Conservation (phyloP, 768 basidiomycete genomes). For the Neoboletus brunneissimus region DNA sequence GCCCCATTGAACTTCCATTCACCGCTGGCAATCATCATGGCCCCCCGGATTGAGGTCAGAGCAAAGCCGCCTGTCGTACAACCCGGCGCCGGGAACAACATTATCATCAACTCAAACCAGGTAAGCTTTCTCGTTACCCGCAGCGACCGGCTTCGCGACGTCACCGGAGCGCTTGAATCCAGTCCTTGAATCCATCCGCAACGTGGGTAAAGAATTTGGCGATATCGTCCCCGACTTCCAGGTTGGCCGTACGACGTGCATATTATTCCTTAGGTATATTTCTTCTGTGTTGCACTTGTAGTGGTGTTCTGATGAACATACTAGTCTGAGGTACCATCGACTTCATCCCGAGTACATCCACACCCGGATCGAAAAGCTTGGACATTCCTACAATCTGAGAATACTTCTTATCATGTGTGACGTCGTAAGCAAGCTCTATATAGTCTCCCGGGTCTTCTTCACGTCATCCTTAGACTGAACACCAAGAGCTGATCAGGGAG, state of each 20-base stretch:
- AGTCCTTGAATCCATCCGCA: constrained; percentile 80
- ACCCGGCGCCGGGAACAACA: constrained; percentile 61
- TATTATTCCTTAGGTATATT: constrained; percentile 81
- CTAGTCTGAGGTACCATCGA: constrained; percentile 88
- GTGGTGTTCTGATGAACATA: background rate
- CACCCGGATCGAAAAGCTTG: constrained; percentile 83
- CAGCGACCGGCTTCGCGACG: background rate
- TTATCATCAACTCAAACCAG: constrained; percentile 62
- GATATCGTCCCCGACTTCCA: constrained; percentile 95
- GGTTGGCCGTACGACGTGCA: constrained; percentile 90
- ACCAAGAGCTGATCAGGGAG: constrained; percentile 88
- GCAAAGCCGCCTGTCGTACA: constrained; percentile 55
- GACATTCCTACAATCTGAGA: constrained; percentile 75
- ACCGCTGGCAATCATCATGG: constrained; percentile 4
- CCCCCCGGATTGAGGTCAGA: constrained; percentile 4
- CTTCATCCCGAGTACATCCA: constrained; percentile 98
- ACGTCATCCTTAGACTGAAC: constrained; percentile 64
- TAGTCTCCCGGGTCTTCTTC: background rate
- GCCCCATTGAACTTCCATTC: background rate
- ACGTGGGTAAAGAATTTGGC: constrained; percentile 91
- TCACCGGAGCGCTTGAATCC: constrained; percentile 74
- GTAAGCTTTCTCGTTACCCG: constrained; percentile 27
- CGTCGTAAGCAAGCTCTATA: constrained; percentile 57
- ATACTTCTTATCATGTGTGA: constrained; percentile 90
- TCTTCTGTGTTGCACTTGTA: background rate